phyloP scores from a whole-genome alignment of 805 yeast species.

The Yarrowia deformans region DNA sequence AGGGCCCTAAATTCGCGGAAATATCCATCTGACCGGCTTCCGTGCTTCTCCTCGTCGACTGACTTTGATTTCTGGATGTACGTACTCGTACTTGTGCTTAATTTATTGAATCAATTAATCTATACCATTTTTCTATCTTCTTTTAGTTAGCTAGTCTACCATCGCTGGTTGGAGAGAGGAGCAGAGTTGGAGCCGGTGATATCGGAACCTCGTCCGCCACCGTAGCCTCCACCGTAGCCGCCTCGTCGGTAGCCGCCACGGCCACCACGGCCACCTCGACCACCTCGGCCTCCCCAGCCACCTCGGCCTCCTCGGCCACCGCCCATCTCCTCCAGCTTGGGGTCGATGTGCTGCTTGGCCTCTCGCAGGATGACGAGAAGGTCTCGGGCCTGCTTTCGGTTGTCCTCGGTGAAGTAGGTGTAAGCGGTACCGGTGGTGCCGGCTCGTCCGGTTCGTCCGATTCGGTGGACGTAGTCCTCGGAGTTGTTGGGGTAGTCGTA shows the following conservation, averaged over 20 bases:
- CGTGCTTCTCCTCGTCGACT: no score
- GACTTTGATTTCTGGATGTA: no score
- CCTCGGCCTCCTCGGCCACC: slow-evolving; percentile 76
- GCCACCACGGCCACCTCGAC: slow-evolving; percentile 54
- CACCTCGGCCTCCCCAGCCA: slow-evolving; percentile 54
- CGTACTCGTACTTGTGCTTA: no score
- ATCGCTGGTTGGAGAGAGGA: slow-evolving; percentile 52
- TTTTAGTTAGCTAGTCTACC: slow-evolving; percentile 44
- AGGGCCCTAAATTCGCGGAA: no score
- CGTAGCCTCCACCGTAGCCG: slow-evolving; percentile 36
- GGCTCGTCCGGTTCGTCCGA: slow-evolving; percentile 99
- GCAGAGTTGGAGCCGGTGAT: slow-evolving; percentile 53
- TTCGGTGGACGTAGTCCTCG: slow-evolving; percentile 98
- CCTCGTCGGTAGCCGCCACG: slow-evolving; percentile 51
- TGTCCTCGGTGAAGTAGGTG: slow-evolving; percentile 88
- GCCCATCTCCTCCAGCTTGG: slow-evolving; percentile 76
- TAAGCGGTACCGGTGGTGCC: slow-evolving; percentile 96
- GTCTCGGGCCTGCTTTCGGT: slow-evolving; percentile 88
- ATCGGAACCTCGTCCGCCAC: slow-evolving; percentile 41
- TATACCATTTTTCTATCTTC: slow-evolving; percentile 18
- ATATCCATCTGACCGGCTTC: no score
- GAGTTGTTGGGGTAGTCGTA: slow-evolving; percentile 97
- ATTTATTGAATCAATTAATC: slow-evolving; percentile 11
- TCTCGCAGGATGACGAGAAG: slow-evolving; percentile 89
- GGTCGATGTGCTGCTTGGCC: slow-evolving; percentile 91